phyloP scores from a whole-genome alignment of 2,329 filamentous ascomycete genomes.

The Fusarium sp. region DNA sequence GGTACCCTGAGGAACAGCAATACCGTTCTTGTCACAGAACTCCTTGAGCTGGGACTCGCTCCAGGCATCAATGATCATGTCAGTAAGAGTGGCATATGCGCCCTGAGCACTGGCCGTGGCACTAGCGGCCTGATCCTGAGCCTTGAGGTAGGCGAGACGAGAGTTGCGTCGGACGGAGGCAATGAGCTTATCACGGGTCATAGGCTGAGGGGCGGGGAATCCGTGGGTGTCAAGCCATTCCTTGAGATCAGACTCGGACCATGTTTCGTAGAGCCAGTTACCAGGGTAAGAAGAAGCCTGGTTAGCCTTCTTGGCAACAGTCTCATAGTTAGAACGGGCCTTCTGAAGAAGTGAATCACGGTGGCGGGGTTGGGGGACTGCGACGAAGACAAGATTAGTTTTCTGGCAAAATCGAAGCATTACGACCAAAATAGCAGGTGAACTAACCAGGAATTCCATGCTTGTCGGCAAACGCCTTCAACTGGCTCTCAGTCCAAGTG shows the following conservation, averaged over 20 bases:
- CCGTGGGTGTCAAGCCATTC: conserved; percentile 92
- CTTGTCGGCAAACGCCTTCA: conserved; percentile 93
- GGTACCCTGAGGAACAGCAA: conserved; percentile 89
- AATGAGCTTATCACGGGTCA: conserved; percentile 86
- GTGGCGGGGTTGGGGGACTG: conserved; percentile 84
- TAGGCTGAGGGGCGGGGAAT: conserved; percentile 85
- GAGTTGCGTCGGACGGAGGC: conserved; percentile 92
- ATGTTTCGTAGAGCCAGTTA: conserved; percentile 91
- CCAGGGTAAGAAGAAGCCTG: conserved; percentile 90
- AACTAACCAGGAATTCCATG: conserved; percentile 78
- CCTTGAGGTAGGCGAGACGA: conserved; percentile 77
- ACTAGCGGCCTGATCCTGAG: conserved; percentile 69
- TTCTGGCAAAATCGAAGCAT: no score
- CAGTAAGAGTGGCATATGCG: conserved; percentile 80
- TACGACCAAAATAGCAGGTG: no score
- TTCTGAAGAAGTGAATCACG: conserved; percentile 85
- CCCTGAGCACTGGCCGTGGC: conserved; percentile 74
- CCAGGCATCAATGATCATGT: conserved; percentile 90
- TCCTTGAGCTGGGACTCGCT: conserved; percentile 89
- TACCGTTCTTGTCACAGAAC: conserved; percentile 90
- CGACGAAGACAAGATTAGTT: neutral
- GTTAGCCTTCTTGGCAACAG: conserved; percentile 76
- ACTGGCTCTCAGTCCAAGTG: conserved; percentile 91
- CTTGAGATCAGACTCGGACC: conserved; percentile 95
- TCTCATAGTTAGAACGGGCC: conserved; percentile 84